These are phyloP conservation scores for Russula virescens DNA, from an alignment of 768 basidiomycete species.

Conservation along the genomic window DNA sequence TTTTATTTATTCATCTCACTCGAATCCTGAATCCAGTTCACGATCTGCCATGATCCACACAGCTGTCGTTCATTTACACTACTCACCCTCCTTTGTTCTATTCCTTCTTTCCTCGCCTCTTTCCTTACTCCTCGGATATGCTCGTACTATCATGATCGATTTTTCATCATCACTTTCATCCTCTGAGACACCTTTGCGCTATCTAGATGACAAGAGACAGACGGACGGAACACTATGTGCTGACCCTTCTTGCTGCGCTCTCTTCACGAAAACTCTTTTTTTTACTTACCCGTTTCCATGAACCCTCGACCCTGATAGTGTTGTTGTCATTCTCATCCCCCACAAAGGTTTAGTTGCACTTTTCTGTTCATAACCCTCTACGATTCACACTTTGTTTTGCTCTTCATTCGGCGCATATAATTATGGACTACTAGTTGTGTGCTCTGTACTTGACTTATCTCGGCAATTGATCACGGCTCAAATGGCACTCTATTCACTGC, in stretches of 20 bases:
- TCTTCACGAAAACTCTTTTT: neutral
- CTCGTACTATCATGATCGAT: neutral
- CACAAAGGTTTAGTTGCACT: neutral
- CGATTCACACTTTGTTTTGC: neutral
- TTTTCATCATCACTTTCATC: neutral
- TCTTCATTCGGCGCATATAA: constrained; percentile 20
- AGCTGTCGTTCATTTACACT: neutral
- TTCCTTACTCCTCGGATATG: no score
- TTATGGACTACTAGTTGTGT: constrained; percentile 24
- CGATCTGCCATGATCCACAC: neutral
- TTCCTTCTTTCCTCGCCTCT: neutral
- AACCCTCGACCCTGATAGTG: neutral
- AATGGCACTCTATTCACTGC: no score
- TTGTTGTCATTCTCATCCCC: neutral
- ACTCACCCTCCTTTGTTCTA: neutral
- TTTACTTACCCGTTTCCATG: neutral
- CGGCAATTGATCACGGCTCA: constrained; percentile 2
- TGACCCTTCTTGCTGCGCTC: constrained; percentile 6
- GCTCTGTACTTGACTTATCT: constrained; percentile 20
- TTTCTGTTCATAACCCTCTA: neutral
- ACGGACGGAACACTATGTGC: constrained; percentile 7
- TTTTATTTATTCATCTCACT: no score
- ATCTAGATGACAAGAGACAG: constrained; percentile 19
- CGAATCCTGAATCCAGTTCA: neutral
- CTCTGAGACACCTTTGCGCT: constrained; percentile 15